phyloP scores from a whole-genome alignment of 2,329 filamentous ascomycete genomes.

The Iodosphaeria phyllophila region DNA sequence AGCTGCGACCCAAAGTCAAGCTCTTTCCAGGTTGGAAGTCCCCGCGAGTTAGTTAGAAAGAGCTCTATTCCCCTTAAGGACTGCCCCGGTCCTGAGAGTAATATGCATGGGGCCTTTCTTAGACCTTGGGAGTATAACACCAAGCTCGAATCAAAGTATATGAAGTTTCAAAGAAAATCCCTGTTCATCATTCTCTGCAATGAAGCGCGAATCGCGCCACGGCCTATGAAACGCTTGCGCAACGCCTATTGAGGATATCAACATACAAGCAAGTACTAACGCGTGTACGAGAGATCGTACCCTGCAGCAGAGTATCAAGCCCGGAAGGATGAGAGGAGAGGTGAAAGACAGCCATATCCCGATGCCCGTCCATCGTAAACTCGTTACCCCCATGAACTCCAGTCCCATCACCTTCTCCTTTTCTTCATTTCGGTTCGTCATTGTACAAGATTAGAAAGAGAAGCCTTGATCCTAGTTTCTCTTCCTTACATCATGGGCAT shows the following conservation, averaged over 20 bases:
- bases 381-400: constrained; percentile 23
- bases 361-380: constrained; percentile 22
- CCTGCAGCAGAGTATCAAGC: too few species aligned
- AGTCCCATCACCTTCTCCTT: too few species aligned
- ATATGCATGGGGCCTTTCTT: too few species aligned
- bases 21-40: not conserved
- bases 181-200: not conserved
- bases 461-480: constrained; percentile 8
- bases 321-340: constrained; percentile 14
- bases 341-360: constrained; percentile 19
- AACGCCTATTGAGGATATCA: constrained; percentile 3
- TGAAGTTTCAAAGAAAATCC: too few species aligned
- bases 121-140: too few species aligned
- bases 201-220: not conserved
- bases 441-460: constrained; percentile 13
- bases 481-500: constrained; percentile 43
- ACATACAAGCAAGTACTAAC: constrained; percentile 7
- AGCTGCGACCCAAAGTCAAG: constrained; percentile 1
- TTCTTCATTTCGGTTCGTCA: constrained; percentile 14
- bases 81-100: too few species aligned
- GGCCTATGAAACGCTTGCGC: not conserved
- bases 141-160: too few species aligned
- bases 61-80: too few species aligned
- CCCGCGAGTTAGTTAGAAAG: too few species aligned
- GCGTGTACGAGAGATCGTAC: too few species aligned